Conservation (phyloP, 2,329 filamentous ascomycete species). For the Ascochyta fabae region DNA sequence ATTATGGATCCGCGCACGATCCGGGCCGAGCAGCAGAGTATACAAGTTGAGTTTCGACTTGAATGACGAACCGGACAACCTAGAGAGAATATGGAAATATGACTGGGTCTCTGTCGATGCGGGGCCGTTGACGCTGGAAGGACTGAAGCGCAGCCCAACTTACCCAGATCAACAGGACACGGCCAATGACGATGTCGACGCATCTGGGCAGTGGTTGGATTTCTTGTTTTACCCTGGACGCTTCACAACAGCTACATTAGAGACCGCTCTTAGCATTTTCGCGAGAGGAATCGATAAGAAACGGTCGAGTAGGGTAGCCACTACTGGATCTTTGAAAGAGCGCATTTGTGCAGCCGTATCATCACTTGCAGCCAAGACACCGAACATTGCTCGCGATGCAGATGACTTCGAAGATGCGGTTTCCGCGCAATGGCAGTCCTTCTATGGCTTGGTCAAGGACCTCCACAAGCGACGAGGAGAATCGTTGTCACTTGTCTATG, state of each 20-base stretch:
- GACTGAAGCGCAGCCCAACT: constrained; percentile 46
- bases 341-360: constrained; percentile 76
- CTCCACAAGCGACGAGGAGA: constrained; percentile 86
- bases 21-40: constrained; percentile 67
- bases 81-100: constrained; percentile 71
- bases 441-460: constrained; percentile 84
- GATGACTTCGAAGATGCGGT: constrained; percentile 75
- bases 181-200: constrained; percentile 58
- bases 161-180: constrained; percentile 47
- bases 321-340: constrained; percentile 70
- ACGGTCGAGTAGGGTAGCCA: constrained; percentile 17
- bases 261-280: constrained; percentile 83
- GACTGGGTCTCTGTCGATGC: constrained; percentile 56
- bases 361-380: constrained; percentile 70
- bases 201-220: constrained; percentile 78
- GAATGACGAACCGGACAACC: constrained; percentile 66
- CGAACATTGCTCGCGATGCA: constrained; percentile 72
- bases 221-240: constrained; percentile 83
- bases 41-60: constrained; percentile 76
- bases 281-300: constrained; percentile 64
- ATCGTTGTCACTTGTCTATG: constrained; percentile 77
- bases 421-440: constrained; percentile 86
- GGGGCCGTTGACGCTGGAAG: constrained; percentile 51
- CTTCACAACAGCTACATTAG: constrained; percentile 79
- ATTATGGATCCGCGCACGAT: constrained; percentile 59